Evolutionary conservation across 2,329 filamentous ascomycete species (phyloP).

Genomic region (Colletotrichum sp.): DNA sequence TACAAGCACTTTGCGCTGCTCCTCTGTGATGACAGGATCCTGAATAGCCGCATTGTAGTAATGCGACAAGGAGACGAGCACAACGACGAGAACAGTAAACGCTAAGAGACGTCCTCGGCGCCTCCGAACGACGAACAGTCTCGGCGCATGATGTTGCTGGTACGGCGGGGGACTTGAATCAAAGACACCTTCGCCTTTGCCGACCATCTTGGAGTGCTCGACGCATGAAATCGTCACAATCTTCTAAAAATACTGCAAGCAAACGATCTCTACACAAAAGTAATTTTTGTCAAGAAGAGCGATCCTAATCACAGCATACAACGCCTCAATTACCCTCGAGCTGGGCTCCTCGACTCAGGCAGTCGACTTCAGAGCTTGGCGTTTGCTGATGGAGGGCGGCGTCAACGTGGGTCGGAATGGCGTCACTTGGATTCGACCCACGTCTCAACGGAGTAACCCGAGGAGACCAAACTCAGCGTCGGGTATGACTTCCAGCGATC

Average conservation of each 20-base stretch:
- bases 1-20: background rate
- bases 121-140: background rate
- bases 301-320: background rate
- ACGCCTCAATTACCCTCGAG: background rate
- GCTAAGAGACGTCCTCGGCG: background rate
- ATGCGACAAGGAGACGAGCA: background rate
- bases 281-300: background rate
- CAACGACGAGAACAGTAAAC: background rate
- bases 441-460: background rate
- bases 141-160: background rate
- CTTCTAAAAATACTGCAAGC: background rate
- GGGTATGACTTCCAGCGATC: background rate
- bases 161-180: background rate
- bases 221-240: background rate
- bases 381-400: background rate
- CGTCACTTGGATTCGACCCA: background rate
- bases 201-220: background rate
- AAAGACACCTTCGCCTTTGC: background rate
- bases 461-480: background rate
- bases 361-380: background rate
- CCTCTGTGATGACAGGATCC: rapidly evolving
- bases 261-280: background rate
- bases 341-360: background rate
- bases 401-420: background rate
- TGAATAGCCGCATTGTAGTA: background rate